Evolutionary conservation across 805 yeast genomes (phyloP).

Genomic region (Sungouiella thailandica): DNA sequence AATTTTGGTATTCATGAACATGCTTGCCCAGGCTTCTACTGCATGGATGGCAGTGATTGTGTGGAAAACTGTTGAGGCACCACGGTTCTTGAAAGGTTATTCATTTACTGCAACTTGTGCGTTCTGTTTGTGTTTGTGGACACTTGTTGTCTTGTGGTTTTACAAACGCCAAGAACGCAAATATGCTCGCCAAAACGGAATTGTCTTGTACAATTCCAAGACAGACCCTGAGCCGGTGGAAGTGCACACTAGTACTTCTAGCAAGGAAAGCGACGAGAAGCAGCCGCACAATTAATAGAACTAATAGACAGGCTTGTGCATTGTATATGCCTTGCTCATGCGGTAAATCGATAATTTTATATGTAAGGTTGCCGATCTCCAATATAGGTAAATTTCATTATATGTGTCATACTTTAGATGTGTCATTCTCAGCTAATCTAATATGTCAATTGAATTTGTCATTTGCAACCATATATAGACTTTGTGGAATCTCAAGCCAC

Average conservation of each 20-base stretch:
- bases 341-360: too few species aligned
- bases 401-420: too few species aligned
- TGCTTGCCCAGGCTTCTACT: slow-evolving; percentile 49
- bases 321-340: too few species aligned
- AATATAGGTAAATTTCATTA: too few species aligned
- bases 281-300: too few species aligned
- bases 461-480: too few species aligned
- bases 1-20: slow-evolving; percentile 51
- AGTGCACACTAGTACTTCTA: too few species aligned
- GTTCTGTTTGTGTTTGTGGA: slow-evolving; percentile 42
- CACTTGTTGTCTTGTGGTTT: slow-evolving; percentile 47
- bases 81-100: slow-evolving; percentile 51
- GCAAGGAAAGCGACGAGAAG: not conserved
- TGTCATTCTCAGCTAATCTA: too few species aligned
- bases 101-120: slow-evolving; percentile 46
- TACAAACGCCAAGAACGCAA: slow-evolving; percentile 31
- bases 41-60: slow-evolving; percentile 46
- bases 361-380: too few species aligned
- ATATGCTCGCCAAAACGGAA: slow-evolving; percentile 32
- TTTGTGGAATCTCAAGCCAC: too few species aligned
- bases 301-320: too few species aligned
- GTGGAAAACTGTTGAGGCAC: slow-evolving; percentile 57
- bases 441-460: too few species aligned
- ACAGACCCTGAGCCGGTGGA: slow-evolving; percentile 15
- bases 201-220: slow-evolving; percentile 23